Conservation (phyloP, 2,329 filamentous ascomycete genomes). For the Gaeumannomyces tritici region DNA sequence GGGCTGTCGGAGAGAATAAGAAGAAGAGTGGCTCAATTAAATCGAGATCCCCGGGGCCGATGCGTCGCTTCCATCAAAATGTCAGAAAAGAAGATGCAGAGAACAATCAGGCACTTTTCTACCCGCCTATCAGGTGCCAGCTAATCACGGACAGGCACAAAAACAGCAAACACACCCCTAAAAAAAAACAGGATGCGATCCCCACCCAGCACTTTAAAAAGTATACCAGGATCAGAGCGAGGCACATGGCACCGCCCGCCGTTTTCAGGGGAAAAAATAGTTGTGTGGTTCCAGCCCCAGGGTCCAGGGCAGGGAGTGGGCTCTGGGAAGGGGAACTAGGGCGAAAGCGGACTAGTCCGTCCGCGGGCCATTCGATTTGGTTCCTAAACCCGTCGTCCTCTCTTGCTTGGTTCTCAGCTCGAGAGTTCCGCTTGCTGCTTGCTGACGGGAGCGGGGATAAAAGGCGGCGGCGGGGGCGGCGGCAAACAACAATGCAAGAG, state of each 20-base stretch:
- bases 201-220: not conserved
- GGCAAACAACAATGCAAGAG: not conserved
- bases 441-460: too few relatives aligned
- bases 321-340: not conserved
- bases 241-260: not conserved
- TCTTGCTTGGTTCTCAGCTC: too few relatives aligned
- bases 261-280: not conserved
- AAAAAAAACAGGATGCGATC: not conserved
- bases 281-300: too few relatives aligned
- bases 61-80: not conserved
- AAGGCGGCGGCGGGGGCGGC: too few relatives aligned
- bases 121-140: too few relatives aligned
- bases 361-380: not conserved
- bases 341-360: not conserved
- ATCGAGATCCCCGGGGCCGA: not conserved
- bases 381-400: too few relatives aligned
- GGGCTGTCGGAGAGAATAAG: too few relatives aligned
- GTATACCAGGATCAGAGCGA: slow-evolving; percentile 2
- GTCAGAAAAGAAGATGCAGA: not conserved
- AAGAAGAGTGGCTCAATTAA: not conserved
- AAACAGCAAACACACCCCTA: not conserved
- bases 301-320: too few relatives aligned
- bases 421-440: too few relatives aligned
- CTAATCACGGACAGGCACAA: too few relatives aligned
- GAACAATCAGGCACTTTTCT: too few relatives aligned